A percentile compares a stretch with the other conserved stretches of the same genome.
phyloP scores from a whole-genome alignment of 164 flowering plant species.

The Liquidambar formosana region DNA sequence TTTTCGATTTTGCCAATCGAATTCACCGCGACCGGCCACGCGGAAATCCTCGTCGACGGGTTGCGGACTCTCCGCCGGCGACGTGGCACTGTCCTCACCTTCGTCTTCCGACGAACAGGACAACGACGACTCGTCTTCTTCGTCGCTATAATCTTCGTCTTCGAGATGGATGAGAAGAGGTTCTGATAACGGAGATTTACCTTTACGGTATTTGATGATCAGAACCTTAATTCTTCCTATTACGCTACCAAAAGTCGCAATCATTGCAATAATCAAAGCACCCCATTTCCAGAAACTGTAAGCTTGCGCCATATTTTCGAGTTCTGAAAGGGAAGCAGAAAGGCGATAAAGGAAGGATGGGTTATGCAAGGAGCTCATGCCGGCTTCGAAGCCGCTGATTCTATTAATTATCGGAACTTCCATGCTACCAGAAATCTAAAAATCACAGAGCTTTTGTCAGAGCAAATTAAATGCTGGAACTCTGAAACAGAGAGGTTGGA shows the following conservation, averaged over 20 bases:
- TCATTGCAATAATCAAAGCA: conserved; percentile 33
- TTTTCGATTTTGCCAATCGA: conserved; percentile 31
- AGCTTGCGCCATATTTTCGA: conserved; percentile 22
- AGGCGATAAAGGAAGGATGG: conserved; percentile 45
- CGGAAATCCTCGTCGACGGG: conserved; percentile 32
- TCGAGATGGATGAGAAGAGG: conserved; percentile 8
- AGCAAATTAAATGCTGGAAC: too few species aligned
- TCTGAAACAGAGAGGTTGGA: too few species aligned
- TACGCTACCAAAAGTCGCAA: conserved; percentile 34
- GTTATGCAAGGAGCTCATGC: conserved; percentile 35
- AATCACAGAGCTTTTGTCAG: too few species aligned
- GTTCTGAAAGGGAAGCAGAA: conserved; percentile 22
- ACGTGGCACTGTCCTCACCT: conserved; percentile 17
- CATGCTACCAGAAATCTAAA: too few species aligned
- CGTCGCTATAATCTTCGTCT: conserved; percentile 6
- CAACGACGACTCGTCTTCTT: conserved; percentile 7
- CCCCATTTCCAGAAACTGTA: conserved; percentile 49
- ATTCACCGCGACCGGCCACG: too few species aligned
- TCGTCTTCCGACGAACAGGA: conserved; percentile 9
- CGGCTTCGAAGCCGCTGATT: conserved; percentile 54
- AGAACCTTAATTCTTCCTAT: conserved; percentile 27
- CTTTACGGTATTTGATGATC: conserved; percentile 24
- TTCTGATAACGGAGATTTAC: neutral
- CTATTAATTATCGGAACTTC: conserved; percentile 53
- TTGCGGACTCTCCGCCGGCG: conserved; percentile 3